Evolutionary conservation across 2,329 filamentous ascomycete genomes (phyloP).

Genomic region (Monosporascus ibericus): DNA sequence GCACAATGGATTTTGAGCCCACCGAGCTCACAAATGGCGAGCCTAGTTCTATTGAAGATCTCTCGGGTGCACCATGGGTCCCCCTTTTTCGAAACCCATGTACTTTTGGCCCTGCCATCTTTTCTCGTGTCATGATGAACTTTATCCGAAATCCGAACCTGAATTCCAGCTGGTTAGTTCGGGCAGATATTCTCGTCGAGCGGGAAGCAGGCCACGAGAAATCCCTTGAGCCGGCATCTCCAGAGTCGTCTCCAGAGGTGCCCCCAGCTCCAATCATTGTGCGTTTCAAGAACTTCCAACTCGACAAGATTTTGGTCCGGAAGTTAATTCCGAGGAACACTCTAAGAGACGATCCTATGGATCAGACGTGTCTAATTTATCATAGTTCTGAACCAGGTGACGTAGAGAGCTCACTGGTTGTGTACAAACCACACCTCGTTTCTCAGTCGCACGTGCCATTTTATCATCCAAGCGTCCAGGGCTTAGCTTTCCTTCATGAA

Average conservation of each 20-base stretch:
- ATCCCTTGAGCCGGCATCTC: constrained; percentile 18
- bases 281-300: constrained; percentile 38
- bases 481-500: constrained; percentile 70
- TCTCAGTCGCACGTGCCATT: constrained; percentile 64
- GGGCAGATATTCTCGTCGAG: constrained; percentile 67
- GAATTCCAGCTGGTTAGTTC: constrained; percentile 71
- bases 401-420: constrained; percentile 48
- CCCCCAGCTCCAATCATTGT: constrained; percentile 29
- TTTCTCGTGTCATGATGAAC: constrained; percentile 64
- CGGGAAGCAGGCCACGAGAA: constrained; percentile 29
- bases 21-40: constrained; percentile 27
- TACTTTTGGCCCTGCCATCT: constrained; percentile 57
- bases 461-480: constrained; percentile 76
- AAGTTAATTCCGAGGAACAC: constrained; percentile 78
- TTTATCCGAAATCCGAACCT: constrained; percentile 74
- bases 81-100: constrained; percentile 52
- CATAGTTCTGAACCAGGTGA: constrained; percentile 23
- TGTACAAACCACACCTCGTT: constrained; percentile 72
- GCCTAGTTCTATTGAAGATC: constrained; percentile 29
- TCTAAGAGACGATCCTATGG: constrained; percentile 64
- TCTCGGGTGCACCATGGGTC: constrained; percentile 38
- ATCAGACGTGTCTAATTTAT: constrained; percentile 80
- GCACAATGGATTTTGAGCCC: constrained; percentile 28
- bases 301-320: constrained; percentile 63
- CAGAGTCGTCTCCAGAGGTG: constrained; percentile 16